Conservation (phyloP, 768 basidiomycete species). For the Pluteus cervinus region DNA sequence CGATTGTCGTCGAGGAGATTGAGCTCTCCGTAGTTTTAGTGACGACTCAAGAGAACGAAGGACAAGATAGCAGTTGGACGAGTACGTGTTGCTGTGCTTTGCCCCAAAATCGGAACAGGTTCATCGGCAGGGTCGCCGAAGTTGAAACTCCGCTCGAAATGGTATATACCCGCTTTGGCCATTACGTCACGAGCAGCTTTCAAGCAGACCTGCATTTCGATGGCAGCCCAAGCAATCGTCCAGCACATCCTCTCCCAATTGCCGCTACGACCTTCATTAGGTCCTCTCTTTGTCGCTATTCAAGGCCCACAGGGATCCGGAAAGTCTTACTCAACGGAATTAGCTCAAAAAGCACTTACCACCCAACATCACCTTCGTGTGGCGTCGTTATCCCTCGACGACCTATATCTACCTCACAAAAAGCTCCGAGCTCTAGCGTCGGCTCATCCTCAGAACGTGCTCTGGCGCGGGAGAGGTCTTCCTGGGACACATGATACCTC, state of each 20-base stretch:
- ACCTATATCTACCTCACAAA: constrained; percentile 78
- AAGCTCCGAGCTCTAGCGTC: constrained; percentile 50
- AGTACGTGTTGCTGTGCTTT: no score
- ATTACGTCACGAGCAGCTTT: no score
- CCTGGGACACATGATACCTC: constrained; percentile 87
- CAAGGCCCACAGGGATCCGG: constrained; percentile 96
- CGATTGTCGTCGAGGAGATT: no score
- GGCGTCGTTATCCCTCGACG: constrained; percentile 71
- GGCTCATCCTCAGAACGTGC: constrained; percentile 48
- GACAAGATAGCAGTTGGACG: no score
- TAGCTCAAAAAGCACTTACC: constrained; percentile 38
- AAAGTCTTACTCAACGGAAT: constrained; percentile 75
- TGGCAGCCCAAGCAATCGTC: constrained; percentile 17
- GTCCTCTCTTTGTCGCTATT: constrained; percentile 77
- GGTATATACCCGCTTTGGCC: no score
- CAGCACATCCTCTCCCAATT: constrained; percentile 24
- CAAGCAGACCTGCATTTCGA: no score
- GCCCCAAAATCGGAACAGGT: no score
- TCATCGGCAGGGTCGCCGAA: no score
- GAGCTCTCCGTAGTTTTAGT: no score
- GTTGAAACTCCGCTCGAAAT: no score
- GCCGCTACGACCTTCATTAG: constrained; percentile 5
- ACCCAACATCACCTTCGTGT: constrained; percentile 45
- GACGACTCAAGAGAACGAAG: no score
- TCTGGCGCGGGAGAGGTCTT: constrained; percentile 82